Conservation (phyloP, 306 rosid species). For the Citrullus mucosospermus region DNA sequence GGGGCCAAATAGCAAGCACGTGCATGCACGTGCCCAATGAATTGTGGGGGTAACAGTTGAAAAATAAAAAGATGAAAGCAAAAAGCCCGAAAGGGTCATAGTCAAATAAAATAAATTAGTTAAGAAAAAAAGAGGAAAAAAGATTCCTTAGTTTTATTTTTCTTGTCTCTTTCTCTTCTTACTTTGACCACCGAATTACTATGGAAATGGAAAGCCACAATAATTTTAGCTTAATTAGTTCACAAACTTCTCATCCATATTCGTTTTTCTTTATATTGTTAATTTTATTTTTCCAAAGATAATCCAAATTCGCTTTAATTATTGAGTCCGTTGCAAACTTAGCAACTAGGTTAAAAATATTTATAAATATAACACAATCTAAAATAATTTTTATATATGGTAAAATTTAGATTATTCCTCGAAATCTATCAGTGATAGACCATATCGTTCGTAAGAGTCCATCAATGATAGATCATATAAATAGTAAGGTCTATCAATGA, state of each 20-base stretch:
- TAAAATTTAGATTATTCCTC: too few species aligned
- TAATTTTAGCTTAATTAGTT: neutral
- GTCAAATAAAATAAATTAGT: neutral
- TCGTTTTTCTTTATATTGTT: too few species aligned
- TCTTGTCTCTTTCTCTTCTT: neutral
- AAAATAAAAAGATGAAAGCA: neutral
- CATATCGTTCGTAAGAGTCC: too few species aligned
- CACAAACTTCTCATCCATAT: neutral
- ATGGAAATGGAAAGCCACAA: neutral
- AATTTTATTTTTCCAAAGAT: too few species aligned
- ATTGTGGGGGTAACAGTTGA: neutral
- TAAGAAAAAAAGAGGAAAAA: neutral
- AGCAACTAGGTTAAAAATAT: too few species aligned
- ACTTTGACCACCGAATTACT: neutral
- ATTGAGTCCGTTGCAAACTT: too few species aligned
- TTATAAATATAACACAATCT: too few species aligned
- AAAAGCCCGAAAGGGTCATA: neutral
- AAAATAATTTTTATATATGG: too few species aligned
- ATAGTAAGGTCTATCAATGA: too few species aligned
- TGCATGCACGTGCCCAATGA: slow-evolving; percentile 20
- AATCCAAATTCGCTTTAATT: too few species aligned
- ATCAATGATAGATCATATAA: too few species aligned
- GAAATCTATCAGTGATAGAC: too few species aligned
- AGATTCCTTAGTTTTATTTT: neutral
- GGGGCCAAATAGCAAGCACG: neutral